Evolutionary conservation across 2,329 filamentous ascomycete genomes (phyloP), one percentile per base, ranked within the genome.

Genomic region (Fonsecaea erecta): DNA sequence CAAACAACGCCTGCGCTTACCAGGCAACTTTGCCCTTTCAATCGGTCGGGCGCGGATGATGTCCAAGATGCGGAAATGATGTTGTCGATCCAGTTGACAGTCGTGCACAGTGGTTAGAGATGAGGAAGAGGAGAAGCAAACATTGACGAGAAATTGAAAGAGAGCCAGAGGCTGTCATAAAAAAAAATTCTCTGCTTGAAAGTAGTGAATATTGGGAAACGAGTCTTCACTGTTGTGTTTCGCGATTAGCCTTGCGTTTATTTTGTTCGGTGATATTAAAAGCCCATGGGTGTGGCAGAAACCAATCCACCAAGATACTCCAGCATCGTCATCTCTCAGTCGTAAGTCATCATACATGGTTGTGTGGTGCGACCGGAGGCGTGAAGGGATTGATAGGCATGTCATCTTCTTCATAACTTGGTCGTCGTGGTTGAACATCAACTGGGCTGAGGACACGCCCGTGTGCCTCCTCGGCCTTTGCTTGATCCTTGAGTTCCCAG

Each of bases 401-500:
- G 34, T 81, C 77, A 52, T 81, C 78, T 7, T 78, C 78, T 60
- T 83, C 81, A 65, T 82, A 80, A 67, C 81, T 82, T 58, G 75
- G 77, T 69, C 77, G 75, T 62, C 71, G 58, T 21, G 65, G 57
- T 32, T n/a, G 52, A 51, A 54, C 30, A 30, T 21, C 34, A 37
- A 24, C 56, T 12, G 68, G 40, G 18, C 48, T 58, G 51, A 70
- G 48, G 16, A 63, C 63, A 6, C 64, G 54, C 26, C 66, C 62
- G 18, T 70, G 65, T 30, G 63, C 61, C 18, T 68, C 67, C 30
- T 68, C 60, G 46, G 60, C 56, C 52, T 68, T 68, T 40, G 67
- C 43, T 62, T 70, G 51, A 28, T 69, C 62, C 60, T 78, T 78
- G 74, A 87, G 73, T 72, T 87, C 85, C 85, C 85, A 87, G 65